A percentile compares a stretch with the other conserved stretches of the same genome.
phyloP scores from a whole-genome alignment of 306 rosid species.

The Vachellia collinsii region DNA sequence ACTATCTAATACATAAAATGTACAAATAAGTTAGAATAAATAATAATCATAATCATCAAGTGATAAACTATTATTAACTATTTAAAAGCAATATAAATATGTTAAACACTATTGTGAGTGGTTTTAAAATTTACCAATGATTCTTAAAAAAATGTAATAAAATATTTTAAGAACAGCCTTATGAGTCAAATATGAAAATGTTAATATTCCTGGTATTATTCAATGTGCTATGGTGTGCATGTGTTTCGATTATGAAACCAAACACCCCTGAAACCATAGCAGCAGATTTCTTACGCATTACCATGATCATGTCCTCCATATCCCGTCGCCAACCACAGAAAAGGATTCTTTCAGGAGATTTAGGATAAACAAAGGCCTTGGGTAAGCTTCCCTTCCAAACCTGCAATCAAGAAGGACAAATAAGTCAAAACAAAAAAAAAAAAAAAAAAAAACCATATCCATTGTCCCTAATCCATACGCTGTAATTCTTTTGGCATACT shows the following conservation, averaged over 20 bases:
- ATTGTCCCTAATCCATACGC: slow-evolving; percentile 65
- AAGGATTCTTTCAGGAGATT: slow-evolving; percentile 80
- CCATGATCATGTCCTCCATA: slow-evolving; percentile 97
- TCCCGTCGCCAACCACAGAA: slow-evolving; percentile 96
- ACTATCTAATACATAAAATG: background rate
- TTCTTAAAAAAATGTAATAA: background rate
- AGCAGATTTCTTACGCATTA: slow-evolving; percentile 51
- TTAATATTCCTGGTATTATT: background rate
- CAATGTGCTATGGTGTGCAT: background rate
- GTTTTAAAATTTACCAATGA: background rate
- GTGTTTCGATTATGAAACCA: background rate
- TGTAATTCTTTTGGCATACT: slow-evolving; percentile 56
- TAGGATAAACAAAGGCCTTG: slow-evolving; percentile 72
- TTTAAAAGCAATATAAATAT: background rate
- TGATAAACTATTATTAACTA: background rate
- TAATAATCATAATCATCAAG: background rate
- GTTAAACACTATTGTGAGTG: background rate
- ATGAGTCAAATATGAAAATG: background rate
- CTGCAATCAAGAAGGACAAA: slow-evolving; percentile 64
- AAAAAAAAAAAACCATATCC: slow-evolving; percentile 52
- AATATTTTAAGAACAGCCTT: background rate
- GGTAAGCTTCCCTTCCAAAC: slow-evolving; percentile 94
- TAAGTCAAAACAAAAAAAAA: slow-evolving; percentile 53
- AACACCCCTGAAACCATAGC: slow-evolving; percentile 26
- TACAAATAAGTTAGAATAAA: background rate